These are phyloP conservation scores for Penicillium occitanis DNA, from an alignment of 2,329 filamentous ascomycete species.

Conservation along the genomic window DNA sequence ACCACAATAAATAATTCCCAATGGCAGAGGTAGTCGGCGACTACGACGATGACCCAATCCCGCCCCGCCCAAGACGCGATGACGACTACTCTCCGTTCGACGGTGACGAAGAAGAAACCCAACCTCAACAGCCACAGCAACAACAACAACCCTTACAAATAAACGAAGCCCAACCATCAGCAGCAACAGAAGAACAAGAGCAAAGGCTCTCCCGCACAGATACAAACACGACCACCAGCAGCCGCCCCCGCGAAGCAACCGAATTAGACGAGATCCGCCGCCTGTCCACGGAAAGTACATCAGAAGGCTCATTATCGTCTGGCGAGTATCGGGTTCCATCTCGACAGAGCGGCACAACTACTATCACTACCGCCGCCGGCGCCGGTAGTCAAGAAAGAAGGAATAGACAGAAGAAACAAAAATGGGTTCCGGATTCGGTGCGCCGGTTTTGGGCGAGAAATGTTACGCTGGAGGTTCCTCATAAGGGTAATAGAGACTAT, in stretches of 20 bases:
- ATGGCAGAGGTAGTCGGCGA: constrained; percentile 12
- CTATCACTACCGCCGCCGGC: neutral
- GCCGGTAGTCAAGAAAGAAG: constrained; percentile 9
- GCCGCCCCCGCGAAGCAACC: constrained; percentile 21
- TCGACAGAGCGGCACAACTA: constrained; percentile 22
- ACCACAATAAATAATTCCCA: too few species aligned
- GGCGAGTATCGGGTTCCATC: constrained; percentile 33
- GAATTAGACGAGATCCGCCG: constrained; percentile 19
- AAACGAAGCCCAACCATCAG: neutral
- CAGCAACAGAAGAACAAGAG: neutral
- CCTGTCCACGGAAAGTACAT: constrained; percentile 8
- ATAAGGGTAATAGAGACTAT: constrained; percentile 45
- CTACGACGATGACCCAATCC: neutral
- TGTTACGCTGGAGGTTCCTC: constrained; percentile 39
- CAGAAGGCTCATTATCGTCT: constrained; percentile 34
- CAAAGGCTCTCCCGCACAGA: constrained; percentile 2
- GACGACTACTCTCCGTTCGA: neutral
- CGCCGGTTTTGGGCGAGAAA: constrained; percentile 77
- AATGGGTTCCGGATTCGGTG: constrained; percentile 63
- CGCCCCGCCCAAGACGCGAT: neutral
- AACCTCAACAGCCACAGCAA: neutral
- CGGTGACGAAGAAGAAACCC: neutral
- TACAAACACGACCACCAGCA: constrained; percentile 8
- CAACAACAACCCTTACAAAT: neutral
- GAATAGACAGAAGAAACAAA: constrained; percentile 24